Evolutionary conservation across 345 rosid genomes (phyloP), one percentile per base, ranked within the genome.

Genomic region (Euphorbia pulcherrima): DNA sequence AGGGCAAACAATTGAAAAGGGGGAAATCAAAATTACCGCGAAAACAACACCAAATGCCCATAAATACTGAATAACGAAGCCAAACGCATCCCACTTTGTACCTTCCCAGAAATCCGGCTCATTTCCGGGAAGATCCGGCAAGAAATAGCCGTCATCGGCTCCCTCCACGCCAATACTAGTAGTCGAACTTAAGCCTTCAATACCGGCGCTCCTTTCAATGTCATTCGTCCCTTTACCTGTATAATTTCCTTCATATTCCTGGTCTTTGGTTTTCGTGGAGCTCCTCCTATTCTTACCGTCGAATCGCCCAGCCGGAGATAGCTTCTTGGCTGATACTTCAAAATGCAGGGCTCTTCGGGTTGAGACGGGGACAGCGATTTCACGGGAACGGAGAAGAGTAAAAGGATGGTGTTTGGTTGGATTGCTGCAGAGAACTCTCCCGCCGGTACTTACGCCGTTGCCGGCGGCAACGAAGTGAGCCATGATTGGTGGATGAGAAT

Each of bases 21-120:
- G 46, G 0, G 20, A 6, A 13, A 14, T n/a, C n/a, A 13, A 20
- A 50, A 2, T 57, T 79, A 90, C 98, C 88, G 89, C 88, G 68
- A 93, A 93, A 59, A 84, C 75, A 68, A 90, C 78, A 53, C 92
- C 97, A 44, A 93, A 86, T 69, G 97, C 98, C 97, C 97, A 93
- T 62, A 90, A 44, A 70, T 90, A 92, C 74, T 92, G 87, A 56
- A 90, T 80, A 62, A 90, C 76, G 89, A 92, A 92, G 13, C 97
- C 97, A 29, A 90, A 44, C 63, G 75, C 87, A 63, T 90, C 97
- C 91, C 90, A 93, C 80, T 88, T 80, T 3, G 79, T 66, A 17
- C 97, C 98, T 80, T 93, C 98, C 82, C 88, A 93, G 67, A 88
- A 90, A 75, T 82, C 86, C 7, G 88, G 65, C 62, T 89, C 72